These are phyloP conservation scores for Phaeotremella skinneri DNA, from an alignment of 768 basidiomycete species.

Conservation along the genomic window DNA sequence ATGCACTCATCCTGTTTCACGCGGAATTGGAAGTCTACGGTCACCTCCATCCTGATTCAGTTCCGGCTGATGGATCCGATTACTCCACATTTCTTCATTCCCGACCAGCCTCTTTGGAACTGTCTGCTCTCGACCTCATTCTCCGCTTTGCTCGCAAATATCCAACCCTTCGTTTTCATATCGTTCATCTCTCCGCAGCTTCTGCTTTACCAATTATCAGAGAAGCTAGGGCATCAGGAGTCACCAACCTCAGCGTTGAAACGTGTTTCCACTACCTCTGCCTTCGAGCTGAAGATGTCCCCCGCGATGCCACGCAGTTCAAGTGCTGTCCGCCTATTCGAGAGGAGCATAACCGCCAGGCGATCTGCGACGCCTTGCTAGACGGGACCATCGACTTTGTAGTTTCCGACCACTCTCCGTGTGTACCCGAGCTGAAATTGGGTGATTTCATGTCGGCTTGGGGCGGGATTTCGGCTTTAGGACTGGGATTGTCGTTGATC, in stretches of 20 bases:
- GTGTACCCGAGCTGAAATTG: constrained; percentile 75
- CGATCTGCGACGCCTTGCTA: constrained; percentile 74
- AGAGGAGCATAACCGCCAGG: constrained; percentile 65
- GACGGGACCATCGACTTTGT: constrained; percentile 83
- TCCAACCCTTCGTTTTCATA: constrained; percentile 67
- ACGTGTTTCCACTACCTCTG: constrained; percentile 97
- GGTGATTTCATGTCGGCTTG: constrained; percentile 79
- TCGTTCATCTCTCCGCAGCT: constrained; percentile 91
- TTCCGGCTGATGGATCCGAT: constrained; percentile 55
- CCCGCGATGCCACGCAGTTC: constrained; percentile 67
- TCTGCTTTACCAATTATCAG: constrained; percentile 73
- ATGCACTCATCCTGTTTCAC: constrained; percentile 81
- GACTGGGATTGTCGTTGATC: constrained; percentile 79
- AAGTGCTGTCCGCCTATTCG: constrained; percentile 97
- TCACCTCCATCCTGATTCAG: constrained; percentile 24
- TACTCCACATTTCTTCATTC: constrained; percentile 84
- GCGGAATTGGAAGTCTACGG: constrained; percentile 65
- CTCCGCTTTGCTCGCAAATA: constrained; percentile 62
- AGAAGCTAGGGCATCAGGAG: constrained; percentile 61
- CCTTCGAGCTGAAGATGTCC: constrained; percentile 69
- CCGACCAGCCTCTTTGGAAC: constrained; percentile 75
- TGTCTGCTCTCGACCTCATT: constrained; percentile 76
- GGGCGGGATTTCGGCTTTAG: constrained; percentile 91
- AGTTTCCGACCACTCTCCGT: constrained; percentile 95
- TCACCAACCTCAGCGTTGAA: constrained; percentile 77